phyloP scores from a whole-genome alignment of 441 rosid species.

The Lepidium campestre region DNA sequence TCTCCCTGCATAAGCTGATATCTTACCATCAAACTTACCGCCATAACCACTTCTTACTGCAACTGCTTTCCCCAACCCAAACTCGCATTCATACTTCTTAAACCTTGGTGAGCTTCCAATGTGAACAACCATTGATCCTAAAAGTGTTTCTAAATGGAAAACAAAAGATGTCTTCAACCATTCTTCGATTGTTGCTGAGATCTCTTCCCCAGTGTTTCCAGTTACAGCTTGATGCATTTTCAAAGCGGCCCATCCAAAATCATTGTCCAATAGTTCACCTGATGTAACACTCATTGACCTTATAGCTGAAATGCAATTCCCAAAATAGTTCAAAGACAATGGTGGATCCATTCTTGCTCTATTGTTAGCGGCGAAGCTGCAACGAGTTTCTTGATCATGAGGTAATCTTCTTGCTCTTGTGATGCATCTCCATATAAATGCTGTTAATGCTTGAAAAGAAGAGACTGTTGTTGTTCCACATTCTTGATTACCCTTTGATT shows the following conservation, averaged over 20 bases:
- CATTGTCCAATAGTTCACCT: constrained; percentile 21
- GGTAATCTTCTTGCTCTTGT: constrained; percentile 37
- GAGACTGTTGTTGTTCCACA: constrained; percentile 40
- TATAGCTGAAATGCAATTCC: constrained; percentile 31
- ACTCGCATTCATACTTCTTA: constrained; percentile 57
- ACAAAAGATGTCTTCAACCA: constrained; percentile 41
- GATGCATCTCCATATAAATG: constrained; percentile 52
- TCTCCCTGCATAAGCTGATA: constrained; percentile 44
- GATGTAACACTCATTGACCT: background rate
- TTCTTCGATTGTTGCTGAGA: constrained; percentile 12
- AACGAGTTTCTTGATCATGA: constrained; percentile 23
- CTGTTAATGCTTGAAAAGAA: constrained; percentile 55
- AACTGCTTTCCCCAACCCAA: constrained; percentile 67
- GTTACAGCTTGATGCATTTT: constrained; percentile 42
- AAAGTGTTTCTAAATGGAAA: constrained; percentile 24
- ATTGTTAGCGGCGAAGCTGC: constrained; percentile 40
- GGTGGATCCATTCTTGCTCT: constrained; percentile 45
- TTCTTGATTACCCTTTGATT: constrained; percentile 46
- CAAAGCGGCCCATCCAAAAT: constrained; percentile 62
- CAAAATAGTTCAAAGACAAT: constrained; percentile 42
- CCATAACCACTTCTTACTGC: constrained; percentile 62
- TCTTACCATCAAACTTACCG: constrained; percentile 60
- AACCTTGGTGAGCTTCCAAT: constrained; percentile 78
- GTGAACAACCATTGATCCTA: constrained; percentile 37
- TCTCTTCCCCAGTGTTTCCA: constrained; percentile 28